Percentiles rank a stretch among this genome's conserved stretches.
Evolutionary conservation across 805 yeast species (phyloP).

Genomic region (Sugiyamaella qingdaonensis): DNA sequence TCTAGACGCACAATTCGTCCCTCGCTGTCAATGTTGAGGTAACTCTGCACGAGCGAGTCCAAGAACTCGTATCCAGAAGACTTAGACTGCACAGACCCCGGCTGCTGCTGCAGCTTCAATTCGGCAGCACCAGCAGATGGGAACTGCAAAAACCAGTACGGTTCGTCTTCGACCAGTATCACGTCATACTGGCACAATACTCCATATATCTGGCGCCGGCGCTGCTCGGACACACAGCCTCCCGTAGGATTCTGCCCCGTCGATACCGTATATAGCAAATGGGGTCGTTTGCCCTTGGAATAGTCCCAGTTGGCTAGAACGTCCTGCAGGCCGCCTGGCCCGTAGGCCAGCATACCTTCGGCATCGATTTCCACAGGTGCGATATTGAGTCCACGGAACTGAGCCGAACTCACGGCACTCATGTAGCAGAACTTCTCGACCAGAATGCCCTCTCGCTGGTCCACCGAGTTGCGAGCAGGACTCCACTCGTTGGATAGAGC

Average conservation of each 20-base stretch:
- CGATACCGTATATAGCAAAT: slow-evolving; percentile 80
- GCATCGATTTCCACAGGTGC: slow-evolving; percentile 76
- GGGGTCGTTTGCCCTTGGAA: slow-evolving; percentile 55
- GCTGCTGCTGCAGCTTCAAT: slow-evolving; percentile 34
- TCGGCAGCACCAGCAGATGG: slow-evolving; percentile 46
- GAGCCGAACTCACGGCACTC: slow-evolving; percentile 75
- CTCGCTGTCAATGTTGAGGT: slow-evolving; percentile 73
- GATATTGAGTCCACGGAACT: slow-evolving; percentile 61
- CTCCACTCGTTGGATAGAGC: slow-evolving; percentile 74
- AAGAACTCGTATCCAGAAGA: slow-evolving; percentile 47
- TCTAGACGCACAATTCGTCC: slow-evolving; percentile 88
- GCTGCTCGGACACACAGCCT: slow-evolving; percentile 65
- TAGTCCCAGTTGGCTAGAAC: slow-evolving; percentile 63
- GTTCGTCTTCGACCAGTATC: slow-evolving; percentile 90
- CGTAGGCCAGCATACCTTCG: slow-evolving; percentile 52
- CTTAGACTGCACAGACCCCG: not conserved
- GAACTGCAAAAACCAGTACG: slow-evolving; percentile 95
- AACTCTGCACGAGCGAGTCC: slow-evolving; percentile 66
- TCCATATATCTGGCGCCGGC: slow-evolving; percentile 72
- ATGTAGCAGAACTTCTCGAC: slow-evolving; percentile 80
- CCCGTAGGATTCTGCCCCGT: slow-evolving; percentile 99
- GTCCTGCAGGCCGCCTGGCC: slow-evolving; percentile 60
- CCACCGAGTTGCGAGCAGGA: slow-evolving; percentile 27
- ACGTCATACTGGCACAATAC: slow-evolving; percentile 81
- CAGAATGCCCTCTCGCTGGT: slow-evolving; percentile 39